Conservation (phyloP, 2,329 filamentous ascomycete species). For the Aspergillus spinulosporus region DNA sequence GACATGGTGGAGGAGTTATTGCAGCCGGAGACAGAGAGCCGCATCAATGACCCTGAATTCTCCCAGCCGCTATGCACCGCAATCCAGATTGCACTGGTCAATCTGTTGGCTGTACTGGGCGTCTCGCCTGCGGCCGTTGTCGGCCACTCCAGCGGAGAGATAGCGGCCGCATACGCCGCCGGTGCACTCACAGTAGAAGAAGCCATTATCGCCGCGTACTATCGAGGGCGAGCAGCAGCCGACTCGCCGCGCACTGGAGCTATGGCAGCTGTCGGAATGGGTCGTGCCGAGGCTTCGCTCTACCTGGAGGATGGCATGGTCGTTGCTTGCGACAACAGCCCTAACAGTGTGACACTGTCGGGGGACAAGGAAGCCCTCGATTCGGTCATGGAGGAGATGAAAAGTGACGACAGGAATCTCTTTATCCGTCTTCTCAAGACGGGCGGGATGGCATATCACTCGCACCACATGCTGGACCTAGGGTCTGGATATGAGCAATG, state of each 20-base stretch:
- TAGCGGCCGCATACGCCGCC: conserved; percentile 43
- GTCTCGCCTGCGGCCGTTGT: conserved; percentile 28
- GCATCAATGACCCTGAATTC: conserved; percentile 8
- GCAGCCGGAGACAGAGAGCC: background rate
- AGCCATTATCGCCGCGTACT: background rate
- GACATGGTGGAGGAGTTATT: background rate
- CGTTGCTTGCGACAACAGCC: conserved; percentile 2
- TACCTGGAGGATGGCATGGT: background rate
- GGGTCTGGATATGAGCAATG: background rate
- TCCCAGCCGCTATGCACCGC: conserved; percentile 34
- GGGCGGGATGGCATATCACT: background rate
- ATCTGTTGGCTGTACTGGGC: conserved; percentile 28
- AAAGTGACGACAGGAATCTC: background rate
- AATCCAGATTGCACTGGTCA: conserved; percentile 34
- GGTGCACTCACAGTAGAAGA: background rate
- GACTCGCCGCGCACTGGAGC: background rate
- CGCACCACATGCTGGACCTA: background rate
- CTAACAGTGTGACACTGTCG: background rate
- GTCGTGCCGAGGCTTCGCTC: background rate
- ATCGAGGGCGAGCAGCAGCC: background rate
- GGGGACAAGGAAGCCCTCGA: background rate
- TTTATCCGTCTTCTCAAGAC: background rate
- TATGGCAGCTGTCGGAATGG: background rate
- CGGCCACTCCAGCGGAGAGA: conserved; percentile 37
- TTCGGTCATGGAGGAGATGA: background rate